Base-by-base conservation (phyloP, 2,329 filamentous ascomycete genomes). In the Phialophora tarda region DNA sequence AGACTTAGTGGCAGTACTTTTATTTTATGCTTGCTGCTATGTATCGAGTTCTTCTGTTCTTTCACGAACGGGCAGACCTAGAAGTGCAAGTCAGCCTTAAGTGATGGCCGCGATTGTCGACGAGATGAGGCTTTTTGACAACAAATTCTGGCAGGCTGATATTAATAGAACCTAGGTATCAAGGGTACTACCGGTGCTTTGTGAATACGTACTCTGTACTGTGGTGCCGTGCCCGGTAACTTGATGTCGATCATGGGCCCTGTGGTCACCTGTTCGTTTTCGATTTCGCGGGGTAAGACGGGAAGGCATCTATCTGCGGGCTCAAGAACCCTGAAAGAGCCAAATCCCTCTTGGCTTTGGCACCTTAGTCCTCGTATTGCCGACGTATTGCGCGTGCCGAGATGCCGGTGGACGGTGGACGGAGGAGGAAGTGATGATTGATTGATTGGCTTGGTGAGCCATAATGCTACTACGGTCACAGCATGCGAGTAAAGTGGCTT, bases 241-340 rank as follows among this genome's bases (percentile, higher is more conserved):
- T 50, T 56, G 57, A 64, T 64, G 23, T 10, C 38, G 44, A 48
- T 48, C 44, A 48, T 48, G 17, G 21, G 4, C 17, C 44, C 10
- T 7, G 7, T 12, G 21, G 44, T 48, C 44, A 48, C 44, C 44
- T 48, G 44, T 2, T 48, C 17, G 10, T 17, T 14, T 14, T 26
- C 48, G 48, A 53, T 12, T 14, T 26, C 21, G 48, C 21, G 48
- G 48, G 48, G 48, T 51, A 26, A 51, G 34, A 51, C 12, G 48
- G 17, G 10, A 7, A 3, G 21, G 10, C n/a, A 14, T 21, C 17
- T 7, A 17, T 24, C 47, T 23, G 26, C 48, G 8, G 21, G 48
- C 6, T 44, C 23, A 26, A 6, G 10, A 26, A 28, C 21, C 48
- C 11, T 53, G 48, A 2, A 24, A 26, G 17, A 24, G 26, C 48